Conservation (phyloP, 495 filamentous ascomycete genomes). For the Neurospora hispaniola region DNA sequence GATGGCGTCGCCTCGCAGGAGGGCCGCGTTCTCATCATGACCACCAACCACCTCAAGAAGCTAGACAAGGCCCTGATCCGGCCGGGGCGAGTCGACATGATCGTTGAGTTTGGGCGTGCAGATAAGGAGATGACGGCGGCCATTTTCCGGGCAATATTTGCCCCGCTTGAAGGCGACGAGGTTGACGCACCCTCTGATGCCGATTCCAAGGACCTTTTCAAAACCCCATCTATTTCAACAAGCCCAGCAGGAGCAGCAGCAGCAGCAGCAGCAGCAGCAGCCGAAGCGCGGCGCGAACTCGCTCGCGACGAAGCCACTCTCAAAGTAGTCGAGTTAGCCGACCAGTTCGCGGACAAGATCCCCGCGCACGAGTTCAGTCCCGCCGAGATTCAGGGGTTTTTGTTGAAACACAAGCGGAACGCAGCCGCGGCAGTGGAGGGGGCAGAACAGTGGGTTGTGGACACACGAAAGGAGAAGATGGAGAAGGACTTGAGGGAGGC, state of each 20-base stretch:
- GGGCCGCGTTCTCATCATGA: conserved; percentile 75
- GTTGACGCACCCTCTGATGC: conserved; percentile 4
- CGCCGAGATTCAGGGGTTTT: conserved; percentile 69
- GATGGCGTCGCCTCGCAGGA: conserved; percentile 72
- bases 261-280: background rate
- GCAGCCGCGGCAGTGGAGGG: conserved; percentile 50
- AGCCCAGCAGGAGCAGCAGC: background rate
- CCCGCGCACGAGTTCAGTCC: conserved; percentile 57
- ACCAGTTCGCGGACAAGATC: conserved; percentile 20
- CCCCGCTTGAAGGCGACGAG: conserved; percentile 32
- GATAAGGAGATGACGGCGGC: conserved; percentile 32
- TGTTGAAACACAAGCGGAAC: conserved; percentile 55
- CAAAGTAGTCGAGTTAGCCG: conserved; percentile 28
- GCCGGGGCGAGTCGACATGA: conserved; percentile 69
- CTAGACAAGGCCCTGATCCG: conserved; percentile 68
- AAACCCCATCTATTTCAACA: too few relatives aligned
- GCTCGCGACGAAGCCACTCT: conserved; percentile 28
- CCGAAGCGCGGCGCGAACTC: conserved; percentile 20
- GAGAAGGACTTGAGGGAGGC: conserved; percentile 41
- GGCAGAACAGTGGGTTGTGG: conserved; percentile 47
- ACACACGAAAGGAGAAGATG: conserved; percentile 45
- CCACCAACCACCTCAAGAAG: conserved; percentile 68
- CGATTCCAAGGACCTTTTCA: conserved; percentile 1
- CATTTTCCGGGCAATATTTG: conserved; percentile 40
- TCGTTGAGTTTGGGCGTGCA: conserved; percentile 51